phyloP scores from a whole-genome alignment of 1,284 basidiomycete genomes.

The Anthracocystis setariae region DNA sequence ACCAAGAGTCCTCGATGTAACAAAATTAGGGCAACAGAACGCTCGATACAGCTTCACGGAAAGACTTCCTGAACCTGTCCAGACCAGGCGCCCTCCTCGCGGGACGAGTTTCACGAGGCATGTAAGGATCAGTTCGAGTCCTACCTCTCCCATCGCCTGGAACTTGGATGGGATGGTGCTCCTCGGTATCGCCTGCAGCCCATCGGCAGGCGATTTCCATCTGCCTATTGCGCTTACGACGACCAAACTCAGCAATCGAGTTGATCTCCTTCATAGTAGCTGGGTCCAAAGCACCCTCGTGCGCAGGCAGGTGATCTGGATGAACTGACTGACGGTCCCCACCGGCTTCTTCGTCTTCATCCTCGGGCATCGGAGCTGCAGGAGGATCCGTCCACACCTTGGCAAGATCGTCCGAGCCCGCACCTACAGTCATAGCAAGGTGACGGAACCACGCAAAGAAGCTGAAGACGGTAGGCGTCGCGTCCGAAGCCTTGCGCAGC shows the following conservation, averaged over 20 bases:
- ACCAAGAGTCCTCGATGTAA: background rate
- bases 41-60: constrained; percentile 58
- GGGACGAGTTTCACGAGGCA: constrained; percentile 53
- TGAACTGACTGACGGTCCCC: constrained; percentile 38
- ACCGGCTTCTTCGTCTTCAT: constrained; percentile 24
- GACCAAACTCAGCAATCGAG: constrained; percentile 48
- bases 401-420: constrained; percentile 55
- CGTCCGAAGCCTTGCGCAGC: constrained; percentile 45
- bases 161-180: constrained; percentile 58
- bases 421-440: constrained; percentile 57
- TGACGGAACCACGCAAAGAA: constrained; percentile 64
- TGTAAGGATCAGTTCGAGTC: constrained; percentile 56
- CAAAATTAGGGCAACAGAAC: constrained; percentile 34
- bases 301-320: constrained; percentile 11
- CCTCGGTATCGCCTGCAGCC: constrained; percentile 64
- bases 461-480: constrained; percentile 54
- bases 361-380: constrained; percentile 11
- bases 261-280: constrained; percentile 53
- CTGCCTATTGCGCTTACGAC: constrained; percentile 57
- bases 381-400: constrained; percentile 55
- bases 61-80: constrained; percentile 51
- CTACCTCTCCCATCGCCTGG: constrained; percentile 57
- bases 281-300: constrained; percentile 36
- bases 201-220: constrained; percentile 64
- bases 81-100: constrained; percentile 46